Conservation (phyloP, 1,284 basidiomycete genomes). For the Phylloporus gajari region DNA sequence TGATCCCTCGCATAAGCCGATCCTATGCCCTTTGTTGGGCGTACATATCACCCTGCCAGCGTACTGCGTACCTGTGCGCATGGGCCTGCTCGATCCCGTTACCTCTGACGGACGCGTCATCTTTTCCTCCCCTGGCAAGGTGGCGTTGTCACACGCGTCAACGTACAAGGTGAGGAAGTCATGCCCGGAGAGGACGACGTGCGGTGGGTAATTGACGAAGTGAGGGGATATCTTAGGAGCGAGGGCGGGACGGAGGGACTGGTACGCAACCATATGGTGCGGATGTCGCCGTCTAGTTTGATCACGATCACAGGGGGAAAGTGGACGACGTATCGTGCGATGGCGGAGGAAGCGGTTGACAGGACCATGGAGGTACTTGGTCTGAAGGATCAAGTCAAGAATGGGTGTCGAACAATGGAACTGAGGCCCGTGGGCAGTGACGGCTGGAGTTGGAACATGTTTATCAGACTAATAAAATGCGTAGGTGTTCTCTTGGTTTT, state of each 20-base stretch:
- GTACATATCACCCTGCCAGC: conserved; percentile 97
- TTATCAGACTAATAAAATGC: conserved; percentile 89
- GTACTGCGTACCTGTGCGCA: conserved; percentile 95
- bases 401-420: conserved; percentile 77
- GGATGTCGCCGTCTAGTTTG: conserved; percentile 84
- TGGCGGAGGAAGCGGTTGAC: conserved; percentile 97
- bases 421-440: no score
- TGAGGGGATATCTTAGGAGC: no score
- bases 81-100: conserved; percentile 95
- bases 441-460: conserved; percentile 83
- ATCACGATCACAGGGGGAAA: conserved; percentile 97
- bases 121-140: conserved; percentile 99
- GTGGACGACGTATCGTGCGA: conserved; percentile 97
- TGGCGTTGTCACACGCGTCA: conserved; percentile 87
- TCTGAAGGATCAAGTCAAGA: conserved; percentile 63
- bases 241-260: conserved; percentile 84
- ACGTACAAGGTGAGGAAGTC: conserved; percentile 72
- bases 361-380: conserved; percentile 84
- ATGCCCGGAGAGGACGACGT: conserved; percentile 84
- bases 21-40: conserved; percentile 92
- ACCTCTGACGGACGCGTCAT: conserved; percentile 98
- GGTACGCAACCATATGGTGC: conserved; percentile 95
- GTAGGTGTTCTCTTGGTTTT: conserved; percentile 51
- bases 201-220: no score
- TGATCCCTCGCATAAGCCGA: conserved; percentile 83